A percentile compares a stretch with the other conserved stretches of the same genome.
phyloP scores from a whole-genome alignment of 139 green algal species.

The Chlamydomonas schloesseri region DNA sequence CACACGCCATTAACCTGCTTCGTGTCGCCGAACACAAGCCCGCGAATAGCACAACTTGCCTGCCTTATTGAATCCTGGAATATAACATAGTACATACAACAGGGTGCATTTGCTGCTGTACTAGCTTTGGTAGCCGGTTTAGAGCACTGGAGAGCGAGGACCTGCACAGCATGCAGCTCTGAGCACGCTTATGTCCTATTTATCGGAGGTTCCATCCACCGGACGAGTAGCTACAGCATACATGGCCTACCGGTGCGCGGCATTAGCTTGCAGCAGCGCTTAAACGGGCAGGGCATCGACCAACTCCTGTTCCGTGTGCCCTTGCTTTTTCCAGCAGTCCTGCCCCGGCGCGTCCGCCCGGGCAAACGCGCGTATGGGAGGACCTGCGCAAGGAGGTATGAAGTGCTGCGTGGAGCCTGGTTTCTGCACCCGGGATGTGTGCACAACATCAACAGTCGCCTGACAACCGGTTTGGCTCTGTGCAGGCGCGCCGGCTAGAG shows the following conservation, averaged over 20 bases:
- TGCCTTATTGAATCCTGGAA: too few relatives aligned
- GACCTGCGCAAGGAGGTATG: conserved; percentile 67
- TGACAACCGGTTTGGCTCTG: not conserved
- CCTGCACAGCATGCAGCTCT: too few relatives aligned
- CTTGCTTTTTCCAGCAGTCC: not conserved
- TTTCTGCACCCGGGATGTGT: not conserved
- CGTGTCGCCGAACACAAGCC: too few relatives aligned
- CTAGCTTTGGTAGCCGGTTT: too few relatives aligned
- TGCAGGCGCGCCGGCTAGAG: conserved; percentile 91
- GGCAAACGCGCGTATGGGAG: conserved; percentile 57
- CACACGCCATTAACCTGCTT: too few relatives aligned
- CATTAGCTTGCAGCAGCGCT: not conserved
- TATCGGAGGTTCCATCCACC: conserved; percentile 20
- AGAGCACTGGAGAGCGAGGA: too few relatives aligned
- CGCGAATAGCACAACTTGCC: too few relatives aligned
- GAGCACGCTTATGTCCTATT: not conserved
- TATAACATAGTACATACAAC: too few relatives aligned
- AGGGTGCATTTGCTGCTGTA: too few relatives aligned
- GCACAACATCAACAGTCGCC: too few relatives aligned
- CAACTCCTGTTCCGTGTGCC: not conserved
- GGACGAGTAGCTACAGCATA: conserved; percentile 39
- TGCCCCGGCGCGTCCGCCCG: not conserved
- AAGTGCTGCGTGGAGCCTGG: too few relatives aligned
- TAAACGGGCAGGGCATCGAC: not conserved
- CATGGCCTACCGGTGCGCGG: conserved; percentile 38